These are phyloP conservation scores for Jamesozyma lodderae DNA, from an alignment of 805 yeast genomes.

Conservation along the genomic window DNA sequence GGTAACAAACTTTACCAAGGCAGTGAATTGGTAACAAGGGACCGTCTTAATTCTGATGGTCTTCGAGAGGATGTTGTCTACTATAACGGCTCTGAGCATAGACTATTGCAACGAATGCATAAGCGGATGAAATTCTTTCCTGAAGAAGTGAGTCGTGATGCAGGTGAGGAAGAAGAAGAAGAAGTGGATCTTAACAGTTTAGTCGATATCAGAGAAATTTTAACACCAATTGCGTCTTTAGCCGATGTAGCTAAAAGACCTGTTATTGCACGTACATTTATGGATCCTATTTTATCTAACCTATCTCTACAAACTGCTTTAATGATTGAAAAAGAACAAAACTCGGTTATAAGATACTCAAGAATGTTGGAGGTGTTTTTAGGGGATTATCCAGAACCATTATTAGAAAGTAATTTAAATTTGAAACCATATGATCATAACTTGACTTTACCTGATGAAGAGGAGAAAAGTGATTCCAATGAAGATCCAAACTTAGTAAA, in stretches of 20 bases:
- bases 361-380: conserved; percentile 68
- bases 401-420: conserved; percentile 54
- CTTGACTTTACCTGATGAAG: conserved; percentile 28
- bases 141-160: conserved; percentile 2
- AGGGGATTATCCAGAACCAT: conserved; percentile 74
- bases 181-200: conserved; percentile 40
- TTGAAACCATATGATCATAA: conserved; percentile 66
- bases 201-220: conserved; percentile 46
- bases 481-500: conserved; percentile 12
- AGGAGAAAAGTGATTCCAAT: conserved; percentile 5
- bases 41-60: conserved; percentile 31
- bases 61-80: conserved; percentile 26
- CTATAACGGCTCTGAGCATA: conserved; percentile 32
- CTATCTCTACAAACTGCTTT: conserved; percentile 69
- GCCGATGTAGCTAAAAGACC: conserved; percentile 68
- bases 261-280: conserved; percentile 58
- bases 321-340: conserved; percentile 73
- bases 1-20: conserved; percentile 50
- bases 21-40: conserved; percentile 39
- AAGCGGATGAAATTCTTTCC: conserved; percentile 24
- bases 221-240: conserved; percentile 75
- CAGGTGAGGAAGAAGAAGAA: conserved; percentile 27
- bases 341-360: conserved; percentile 59
- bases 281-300: conserved; percentile 42
- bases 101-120: conserved; percentile 19